Conservation (phyloP, 306 rosid species). For the Prunus dulcis region DNA sequence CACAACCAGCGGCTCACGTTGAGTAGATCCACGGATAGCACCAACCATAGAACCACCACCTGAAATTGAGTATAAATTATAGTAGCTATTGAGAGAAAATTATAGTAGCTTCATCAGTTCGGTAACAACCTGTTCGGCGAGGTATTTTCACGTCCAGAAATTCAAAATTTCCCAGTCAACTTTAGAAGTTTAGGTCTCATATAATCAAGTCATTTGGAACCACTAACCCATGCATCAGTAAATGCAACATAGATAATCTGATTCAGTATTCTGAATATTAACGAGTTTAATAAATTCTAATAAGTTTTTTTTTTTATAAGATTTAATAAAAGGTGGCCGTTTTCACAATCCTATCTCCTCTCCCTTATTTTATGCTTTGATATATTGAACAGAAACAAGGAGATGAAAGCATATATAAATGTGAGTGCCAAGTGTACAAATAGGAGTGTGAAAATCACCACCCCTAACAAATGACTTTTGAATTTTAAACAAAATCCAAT, state of each 20-base stretch:
- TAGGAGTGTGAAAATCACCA: neutral
- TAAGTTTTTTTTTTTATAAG: neutral
- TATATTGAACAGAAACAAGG: neutral
- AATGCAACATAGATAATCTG: neutral
- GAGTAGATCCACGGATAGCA: constrained; percentile 82
- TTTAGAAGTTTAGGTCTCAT: neutral
- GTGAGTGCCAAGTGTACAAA: neutral
- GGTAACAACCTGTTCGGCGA: neutral
- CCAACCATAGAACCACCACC: constrained; percentile 99
- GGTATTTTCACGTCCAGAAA: constrained; percentile 2
- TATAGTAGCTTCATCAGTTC: neutral
- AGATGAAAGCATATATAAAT: neutral
- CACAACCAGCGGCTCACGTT: constrained; percentile 91
- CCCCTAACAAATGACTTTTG: neutral
- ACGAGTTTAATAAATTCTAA: neutral
- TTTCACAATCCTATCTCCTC: neutral
- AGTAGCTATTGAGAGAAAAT: constrained; percentile 2
- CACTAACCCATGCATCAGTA: neutral
- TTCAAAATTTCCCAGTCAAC: neutral
- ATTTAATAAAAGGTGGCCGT: neutral
- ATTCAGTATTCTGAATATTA: neutral
- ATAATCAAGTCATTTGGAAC: neutral
- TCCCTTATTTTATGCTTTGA: neutral
- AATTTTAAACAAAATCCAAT: neutral
- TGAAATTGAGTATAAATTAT: constrained; percentile 34